Evolutionary conservation across 805 yeast species (phyloP).

Genomic region (Osmozyma mogii): DNA sequence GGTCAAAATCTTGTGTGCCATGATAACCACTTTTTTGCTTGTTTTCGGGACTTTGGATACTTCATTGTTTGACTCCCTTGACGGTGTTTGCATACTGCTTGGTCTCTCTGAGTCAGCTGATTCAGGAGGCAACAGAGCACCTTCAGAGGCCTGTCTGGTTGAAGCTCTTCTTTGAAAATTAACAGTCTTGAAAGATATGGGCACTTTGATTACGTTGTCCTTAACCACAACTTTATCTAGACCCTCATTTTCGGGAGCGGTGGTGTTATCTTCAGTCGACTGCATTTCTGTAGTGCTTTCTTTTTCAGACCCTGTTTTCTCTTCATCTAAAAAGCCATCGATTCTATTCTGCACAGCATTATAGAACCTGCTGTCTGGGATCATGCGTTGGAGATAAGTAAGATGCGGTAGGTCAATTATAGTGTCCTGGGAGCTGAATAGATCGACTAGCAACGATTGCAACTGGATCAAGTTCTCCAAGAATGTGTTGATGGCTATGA

Average conservation of each 20-base stretch:
- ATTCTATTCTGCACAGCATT: slow-evolving; percentile 29
- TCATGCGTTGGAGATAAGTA: slow-evolving; percentile 10
- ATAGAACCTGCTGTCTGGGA: slow-evolving; percentile 17
- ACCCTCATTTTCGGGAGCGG: background rate
- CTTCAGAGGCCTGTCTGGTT: background rate
- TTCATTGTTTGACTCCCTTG: background rate
- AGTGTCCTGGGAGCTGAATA: slow-evolving; percentile 8
- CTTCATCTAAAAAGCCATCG: slow-evolving; percentile 15
- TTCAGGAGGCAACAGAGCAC: background rate
- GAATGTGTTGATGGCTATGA: slow-evolving; percentile 14
- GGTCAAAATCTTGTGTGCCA: slow-evolving; percentile 35
- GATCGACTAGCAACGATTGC: slow-evolving; percentile 9
- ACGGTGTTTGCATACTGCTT: background rate
- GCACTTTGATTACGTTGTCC: slow-evolving; percentile 9
- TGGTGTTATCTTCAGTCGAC: slow-evolving; percentile 1
- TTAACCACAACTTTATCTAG: slow-evolving; percentile 9
- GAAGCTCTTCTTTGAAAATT: slow-evolving; percentile 10
- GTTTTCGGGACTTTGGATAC: background rate
- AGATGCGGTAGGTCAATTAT: slow-evolving; percentile 13
- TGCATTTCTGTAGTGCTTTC: slow-evolving; percentile 3
- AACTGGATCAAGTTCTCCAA: slow-evolving; percentile 16
- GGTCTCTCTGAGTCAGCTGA: slow-evolving; percentile 2
- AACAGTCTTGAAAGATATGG: slow-evolving; percentile 11
- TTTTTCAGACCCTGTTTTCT: slow-evolving; percentile 7
- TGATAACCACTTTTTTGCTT: slow-evolving; percentile 22